Base-by-base conservation (phyloP, 2,329 filamentous ascomycete genomes). In the Talaromyces sp. region DNA sequence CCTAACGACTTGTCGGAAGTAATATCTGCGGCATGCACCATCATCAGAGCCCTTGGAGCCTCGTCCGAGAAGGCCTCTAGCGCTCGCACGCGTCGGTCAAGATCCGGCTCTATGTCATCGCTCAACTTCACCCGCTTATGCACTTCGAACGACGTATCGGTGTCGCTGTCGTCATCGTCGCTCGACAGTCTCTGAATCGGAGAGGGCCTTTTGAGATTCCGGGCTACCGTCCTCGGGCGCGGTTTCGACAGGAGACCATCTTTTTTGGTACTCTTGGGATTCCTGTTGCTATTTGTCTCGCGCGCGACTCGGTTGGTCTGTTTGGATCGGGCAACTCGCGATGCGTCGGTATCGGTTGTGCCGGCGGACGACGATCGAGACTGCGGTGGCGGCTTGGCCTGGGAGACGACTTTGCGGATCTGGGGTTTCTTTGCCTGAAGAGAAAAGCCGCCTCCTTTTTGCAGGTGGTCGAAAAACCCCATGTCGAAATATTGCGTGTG, bases 1-100 rank as follows among this genome's bases (percentile, higher is more conserved):
- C 71, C 74, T 54, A 70, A 72, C 62, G 74, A 77, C 63, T 74
- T 72, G n/a, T 68, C 64, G 31, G 72, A 75, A 52, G 73, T 79
- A 66, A 83, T 81, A 60, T 80, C 74, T 43, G 75, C 70, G 9
- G 80, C 80, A 69, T 83, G 80, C 26, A 82, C 74, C 70, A 82
- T 78, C 21, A 72, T 65, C 54, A 79, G 72, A 8, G 68, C 59
- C 46, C 68, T 70, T 26, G 67, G 65, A n/a, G 66, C 70, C 46
- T 76, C 72, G 31, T 75, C 73, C 31, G 75, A 74, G 64, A 79
- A 80, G n/a, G 78, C 74, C 62, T 74, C 74, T 59, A 72, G 63
- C 54, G 79, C 79, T 58, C 79, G 75, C 64, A 81, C 65, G 31
- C 70, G 71, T 48, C 80, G 73, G 48, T 76, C 74, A 32, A 73